Base-by-base conservation (phyloP, 371 early-diverging fungal genomes). In the Smittium culicis region DNA sequence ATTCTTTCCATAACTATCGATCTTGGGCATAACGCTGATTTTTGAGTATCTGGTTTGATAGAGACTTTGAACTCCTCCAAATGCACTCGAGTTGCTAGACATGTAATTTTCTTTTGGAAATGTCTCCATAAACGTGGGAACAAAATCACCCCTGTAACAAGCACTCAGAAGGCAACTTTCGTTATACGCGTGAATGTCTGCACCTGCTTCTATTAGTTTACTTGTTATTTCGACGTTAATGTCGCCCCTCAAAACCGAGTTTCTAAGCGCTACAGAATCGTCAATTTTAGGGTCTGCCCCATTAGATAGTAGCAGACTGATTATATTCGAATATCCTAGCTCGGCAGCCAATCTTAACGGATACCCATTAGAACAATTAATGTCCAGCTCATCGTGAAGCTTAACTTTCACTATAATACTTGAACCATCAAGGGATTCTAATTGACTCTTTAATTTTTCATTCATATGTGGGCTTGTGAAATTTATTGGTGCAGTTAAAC, bases 81-180 rank as follows among this genome's bases (percentile, higher is more conserved):
- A 27, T 27, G 11, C 24, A 11, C 66, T 56, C 63, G 71, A 1
- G 34, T 31, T 25, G 67, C 67, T 28, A 73, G 69, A 20, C 34
- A 61, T 35, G 68, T 65, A 24, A 61, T 34, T 28, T 27, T 25
- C 56, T 59, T 59, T 29, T 5, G 60, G 11, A 29, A 5, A 59
- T 5, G 34, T 63, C 33, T 63, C 34, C 31, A 34, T 63, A 33
- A 2, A 24, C 17, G 33, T 32, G 2, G 60, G 32, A 25, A 2
- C 32, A 33, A 30, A 75, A 55, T 77, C 77, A 66, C 77, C 77
- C 29, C 67, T 64, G 63, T 77, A 77, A 61, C 68, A 65, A 2
- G 77, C 77, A 0, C 73, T 67, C 33, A 77, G 59, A n/a, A 77
- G 35, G 45, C 78, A 72, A 68, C 76, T 78, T 54, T 77, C 65